phyloP scores from a whole-genome alignment of 352 stramenopile genomes.

The Phytophthora capsici region DNA sequence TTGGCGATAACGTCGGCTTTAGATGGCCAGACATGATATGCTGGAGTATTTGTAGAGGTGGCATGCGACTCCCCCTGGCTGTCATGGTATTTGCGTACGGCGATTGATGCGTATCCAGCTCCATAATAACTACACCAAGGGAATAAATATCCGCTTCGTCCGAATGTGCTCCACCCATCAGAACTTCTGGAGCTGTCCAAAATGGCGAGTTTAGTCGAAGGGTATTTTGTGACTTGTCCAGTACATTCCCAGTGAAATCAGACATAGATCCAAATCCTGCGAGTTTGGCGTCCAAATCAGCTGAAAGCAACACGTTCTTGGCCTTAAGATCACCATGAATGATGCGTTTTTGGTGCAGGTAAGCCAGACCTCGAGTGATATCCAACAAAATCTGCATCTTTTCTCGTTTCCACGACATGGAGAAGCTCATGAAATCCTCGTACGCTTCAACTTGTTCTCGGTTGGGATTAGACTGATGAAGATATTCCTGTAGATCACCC shows the following conservation, averaged over 20 bases:
- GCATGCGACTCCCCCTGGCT: slow-evolving; percentile 13
- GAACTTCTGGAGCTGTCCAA: slow-evolving; percentile 81
- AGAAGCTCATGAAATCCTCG: slow-evolving; percentile 29
- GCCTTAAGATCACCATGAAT: slow-evolving; percentile 66
- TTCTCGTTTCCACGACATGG: slow-evolving; percentile 46
- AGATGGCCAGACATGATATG: slow-evolving; percentile 35
- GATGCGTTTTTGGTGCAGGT: slow-evolving; percentile 50
- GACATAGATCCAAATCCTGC: slow-evolving; percentile 40
- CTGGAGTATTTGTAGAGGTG: slow-evolving; percentile 43
- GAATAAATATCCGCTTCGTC: slow-evolving; percentile 79
- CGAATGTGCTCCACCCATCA: slow-evolving; percentile 50
- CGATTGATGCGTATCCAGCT: slow-evolving; percentile 56
- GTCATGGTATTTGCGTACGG: slow-evolving; percentile 38
- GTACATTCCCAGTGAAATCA: neutral
- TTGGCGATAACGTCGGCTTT: slow-evolving; percentile 32
- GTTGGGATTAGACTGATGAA: slow-evolving; percentile 23
- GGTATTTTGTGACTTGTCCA: slow-evolving; percentile 12
- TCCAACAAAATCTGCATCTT: slow-evolving; percentile 57
- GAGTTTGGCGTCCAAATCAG: slow-evolving; percentile 45
- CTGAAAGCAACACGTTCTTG: slow-evolving; percentile 53
- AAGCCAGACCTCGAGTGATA: slow-evolving; percentile 51
- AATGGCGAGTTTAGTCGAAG: slow-evolving; percentile 40
- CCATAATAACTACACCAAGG: slow-evolving; percentile 65
- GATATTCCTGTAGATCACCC: slow-evolving; percentile 45
- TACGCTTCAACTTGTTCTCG: slow-evolving; percentile 2